Percentiles rank a stretch among this genome's conserved stretches.
Conservation (phyloP, 2,329 filamentous ascomycete species). For the Xylaria sp. region DNA sequence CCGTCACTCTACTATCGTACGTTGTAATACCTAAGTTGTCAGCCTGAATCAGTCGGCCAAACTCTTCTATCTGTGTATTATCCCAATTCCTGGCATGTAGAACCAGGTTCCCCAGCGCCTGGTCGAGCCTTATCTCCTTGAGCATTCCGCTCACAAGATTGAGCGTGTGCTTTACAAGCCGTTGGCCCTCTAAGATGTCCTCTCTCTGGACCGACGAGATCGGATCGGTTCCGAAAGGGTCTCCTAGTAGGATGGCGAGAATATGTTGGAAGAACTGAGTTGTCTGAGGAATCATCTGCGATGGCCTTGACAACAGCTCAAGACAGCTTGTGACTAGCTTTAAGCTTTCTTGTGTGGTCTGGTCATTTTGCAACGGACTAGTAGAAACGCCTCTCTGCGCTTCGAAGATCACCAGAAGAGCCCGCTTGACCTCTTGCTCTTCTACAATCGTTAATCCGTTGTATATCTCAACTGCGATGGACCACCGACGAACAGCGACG, state of each 20-base stretch:
- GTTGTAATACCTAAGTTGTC: not conserved
- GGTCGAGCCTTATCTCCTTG: not conserved
- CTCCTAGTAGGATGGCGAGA: not conserved
- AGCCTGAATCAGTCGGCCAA: not conserved
- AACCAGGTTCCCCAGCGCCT: not conserved
- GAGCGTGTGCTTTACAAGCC: not conserved
- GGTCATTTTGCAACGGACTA: not conserved
- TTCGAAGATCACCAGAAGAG: not conserved
- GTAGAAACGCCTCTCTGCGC: not conserved
- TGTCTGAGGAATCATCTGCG: not conserved
- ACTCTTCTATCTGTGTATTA: not conserved
- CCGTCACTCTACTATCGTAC: no score
- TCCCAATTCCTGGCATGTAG: not conserved
- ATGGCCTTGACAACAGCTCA: not conserved
- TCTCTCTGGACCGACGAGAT: conserved; percentile 1
- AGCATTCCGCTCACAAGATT: not conserved
- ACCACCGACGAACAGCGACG: conserved; percentile 1
- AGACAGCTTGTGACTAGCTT: not conserved
- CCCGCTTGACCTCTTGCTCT: not conserved
- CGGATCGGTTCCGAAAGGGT: not conserved
- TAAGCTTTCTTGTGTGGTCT: not conserved
- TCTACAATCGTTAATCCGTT: not conserved
- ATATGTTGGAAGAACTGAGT: conserved; percentile 2
- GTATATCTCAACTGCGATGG: not conserved
- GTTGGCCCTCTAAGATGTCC: not conserved